Evolutionary conservation across 768 basidiomycete genomes (phyloP), one percentile per base, ranked within the genome.

Genomic region (Mycena sanguinolenta): DNA sequence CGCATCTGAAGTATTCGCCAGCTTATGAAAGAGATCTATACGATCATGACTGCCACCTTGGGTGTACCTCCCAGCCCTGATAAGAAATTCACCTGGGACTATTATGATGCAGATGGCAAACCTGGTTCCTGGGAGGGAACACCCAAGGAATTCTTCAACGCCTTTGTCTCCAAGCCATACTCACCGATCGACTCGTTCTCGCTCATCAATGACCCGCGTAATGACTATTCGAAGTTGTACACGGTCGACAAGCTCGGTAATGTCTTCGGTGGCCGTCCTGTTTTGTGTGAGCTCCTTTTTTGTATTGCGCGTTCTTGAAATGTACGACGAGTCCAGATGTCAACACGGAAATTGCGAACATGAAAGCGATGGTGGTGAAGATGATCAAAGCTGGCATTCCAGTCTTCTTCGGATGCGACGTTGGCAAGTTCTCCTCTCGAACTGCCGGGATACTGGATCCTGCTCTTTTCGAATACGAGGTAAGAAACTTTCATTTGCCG

Each of bases 401-500:
- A 6, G 92, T 97, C 53, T 98, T 97, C 88, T 98, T 98, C 77
- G 97, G 96, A 0, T 98, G 97, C 78, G 97, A 99, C 77, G 96
- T 98, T 53, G 67, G 96, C 39, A 89, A 98, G 77, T 94, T 90
- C 77, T 93, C 92, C 5, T 91, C 94, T 73, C 83, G 84, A 27
- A 74, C 80, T 28, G 79, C 85, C 2, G 97, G 97, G 28, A 90
- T 98, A 72, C 95, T 97, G 96, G 96, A 96, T 77, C 88, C 90
- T 28, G 87, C 87, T 19, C 84, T 97, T 25, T 95, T 91, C 78
- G 92, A 95, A 75, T 94, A 94, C 77, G 92, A 94, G 87, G 93
- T 91, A 36, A 82, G 70, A 60, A 19, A n/a, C 10, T 55, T 42
- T 50, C 21, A 1, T 64, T 30, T 32, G 9, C 30, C 46, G 38